Percentiles rank a stretch among this genome's conserved stretches.
These are phyloP conservation scores for Termitomyces sp. DNA, from an alignment of 768 basidiomycete species.

Conservation along the genomic window DNA sequence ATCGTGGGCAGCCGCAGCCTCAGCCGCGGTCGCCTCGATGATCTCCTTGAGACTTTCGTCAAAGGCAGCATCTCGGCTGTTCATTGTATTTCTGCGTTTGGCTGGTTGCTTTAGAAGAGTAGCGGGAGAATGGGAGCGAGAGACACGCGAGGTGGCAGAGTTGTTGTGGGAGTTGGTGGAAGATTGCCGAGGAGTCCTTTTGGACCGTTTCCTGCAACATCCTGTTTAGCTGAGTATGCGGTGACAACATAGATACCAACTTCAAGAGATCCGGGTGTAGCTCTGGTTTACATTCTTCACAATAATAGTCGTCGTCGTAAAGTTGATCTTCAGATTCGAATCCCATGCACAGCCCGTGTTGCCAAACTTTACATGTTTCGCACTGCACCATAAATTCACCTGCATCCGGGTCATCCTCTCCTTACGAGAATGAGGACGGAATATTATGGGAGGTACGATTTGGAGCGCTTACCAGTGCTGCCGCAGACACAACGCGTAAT, in stretches of 20 bases:
- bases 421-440: slow-evolving; percentile 25
- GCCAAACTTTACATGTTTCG: slow-evolving; percentile 96
- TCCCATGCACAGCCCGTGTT: slow-evolving; percentile 96
- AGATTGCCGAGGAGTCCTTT: slow-evolving; percentile 56
- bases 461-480: slow-evolving; percentile 54
- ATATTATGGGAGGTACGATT: slow-evolving; percentile 5
- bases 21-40: slow-evolving; percentile 68
- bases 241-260: slow-evolving; percentile 37
- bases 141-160: slow-evolving; percentile 49
- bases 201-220: slow-evolving; percentile 50
- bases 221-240: slow-evolving; percentile 9
- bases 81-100: slow-evolving; percentile 95
- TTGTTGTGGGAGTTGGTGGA: slow-evolving; percentile 60
- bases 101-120: slow-evolving; percentile 55
- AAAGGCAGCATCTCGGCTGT: slow-evolving; percentile 90
- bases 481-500: slow-evolving; percentile 86
- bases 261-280: slow-evolving; percentile 77
- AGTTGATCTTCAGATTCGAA: slow-evolving; percentile 73
- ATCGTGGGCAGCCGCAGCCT: slow-evolving; percentile 53
- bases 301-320: slow-evolving; percentile 81
- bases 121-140: slow-evolving; percentile 71
- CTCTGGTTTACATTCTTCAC: slow-evolving; percentile 89
- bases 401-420: slow-evolving; percentile 73
- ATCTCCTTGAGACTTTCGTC: slow-evolving; percentile 82
- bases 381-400: slow-evolving; percentile 98